These are phyloP conservation scores for Coniochaeta sp. DNA, from an alignment of 2,329 filamentous ascomycete species.

Conservation along the genomic window DNA sequence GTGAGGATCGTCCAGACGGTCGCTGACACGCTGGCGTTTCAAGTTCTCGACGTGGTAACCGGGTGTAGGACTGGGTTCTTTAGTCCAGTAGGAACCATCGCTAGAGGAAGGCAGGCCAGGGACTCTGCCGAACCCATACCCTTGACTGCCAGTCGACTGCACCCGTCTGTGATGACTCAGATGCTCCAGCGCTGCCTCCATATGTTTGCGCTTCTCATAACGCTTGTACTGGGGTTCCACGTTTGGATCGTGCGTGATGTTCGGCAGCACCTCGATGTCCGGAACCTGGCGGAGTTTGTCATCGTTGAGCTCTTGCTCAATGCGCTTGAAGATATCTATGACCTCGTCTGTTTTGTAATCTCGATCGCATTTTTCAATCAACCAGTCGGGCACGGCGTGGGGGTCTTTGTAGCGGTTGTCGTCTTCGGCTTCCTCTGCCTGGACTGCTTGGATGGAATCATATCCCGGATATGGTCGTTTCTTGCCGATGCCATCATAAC, in stretches of 20 bases:
- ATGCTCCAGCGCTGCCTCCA: background rate
- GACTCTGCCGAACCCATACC: background rate
- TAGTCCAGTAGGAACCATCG: background rate
- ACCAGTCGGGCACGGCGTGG: background rate
- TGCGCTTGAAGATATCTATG: background rate
- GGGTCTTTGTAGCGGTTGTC: background rate
- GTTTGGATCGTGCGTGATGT: background rate
- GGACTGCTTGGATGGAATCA: too few relatives aligned
- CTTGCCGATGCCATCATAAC: conserved; percentile 8
- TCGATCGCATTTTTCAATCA: background rate
- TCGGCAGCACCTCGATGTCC: background rate
- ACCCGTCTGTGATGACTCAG: background rate
- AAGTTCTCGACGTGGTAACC: background rate
- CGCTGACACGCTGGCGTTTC: background rate
- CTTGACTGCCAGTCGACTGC: background rate
- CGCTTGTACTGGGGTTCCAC: background rate
- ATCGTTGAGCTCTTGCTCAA: background rate
- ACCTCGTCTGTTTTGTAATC: background rate
- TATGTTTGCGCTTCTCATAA: background rate
- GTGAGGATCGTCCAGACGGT: background rate
- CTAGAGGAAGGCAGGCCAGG: background rate
- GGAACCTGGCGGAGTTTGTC: background rate
- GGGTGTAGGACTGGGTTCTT: too few relatives aligned
- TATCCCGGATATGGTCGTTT: conserved; percentile 23
- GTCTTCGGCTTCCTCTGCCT: background rate